Base-by-base conservation (phyloP, 345 rosid species). In the Hibiscus mutabilis region DNA sequence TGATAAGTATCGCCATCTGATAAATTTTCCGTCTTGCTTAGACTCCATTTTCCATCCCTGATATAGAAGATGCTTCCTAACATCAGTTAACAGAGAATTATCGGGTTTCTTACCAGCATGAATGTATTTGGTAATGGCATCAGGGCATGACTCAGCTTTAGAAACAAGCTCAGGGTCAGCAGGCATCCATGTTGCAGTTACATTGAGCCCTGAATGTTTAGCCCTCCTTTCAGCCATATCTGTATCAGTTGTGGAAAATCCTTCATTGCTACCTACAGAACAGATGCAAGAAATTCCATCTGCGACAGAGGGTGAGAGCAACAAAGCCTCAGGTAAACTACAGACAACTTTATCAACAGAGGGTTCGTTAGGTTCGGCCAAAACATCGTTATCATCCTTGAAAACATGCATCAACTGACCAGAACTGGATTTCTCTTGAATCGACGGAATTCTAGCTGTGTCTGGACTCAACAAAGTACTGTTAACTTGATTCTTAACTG, bases 1-100 rank as follows among this genome's bases (percentile, higher is more conserved):
- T 64, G 96, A 84, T 53, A 62, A 35, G 74, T 89, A 92, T 63
- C 91, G 92, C 9, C 78, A 37, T 69, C 86, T 86, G 5, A 1
- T 16, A 3, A 1, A 55, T 33, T 5, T 44, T 40, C 73, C 75
- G 16, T 67, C 82, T 55, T 49, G 66, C 68, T 3, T 60, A 70
- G 58, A 78, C 67, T 88, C 86, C 69, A 85, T 77, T 75, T 79
- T 79, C 97, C 96, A 90, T 56, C 82, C 84, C 64, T 78, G 65
- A 70, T 83, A 62, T 57, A 69, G 74, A 74, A 92, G 90, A 81
- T 92, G 92, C 71, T 77, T 87, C 76, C 79, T 82, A 44, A 78
- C 80, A 53, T 81, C 67, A 24, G 37, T 5, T 33, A 42, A 61
- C 5, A 76, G 21, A 63, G 73, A 11, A 10, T 13, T 15, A 13